Evolutionary conservation across 129 eudicot genomes (phyloP), one percentile per base, ranked within the genome.

Genomic region (Lactuca sativa): DNA sequence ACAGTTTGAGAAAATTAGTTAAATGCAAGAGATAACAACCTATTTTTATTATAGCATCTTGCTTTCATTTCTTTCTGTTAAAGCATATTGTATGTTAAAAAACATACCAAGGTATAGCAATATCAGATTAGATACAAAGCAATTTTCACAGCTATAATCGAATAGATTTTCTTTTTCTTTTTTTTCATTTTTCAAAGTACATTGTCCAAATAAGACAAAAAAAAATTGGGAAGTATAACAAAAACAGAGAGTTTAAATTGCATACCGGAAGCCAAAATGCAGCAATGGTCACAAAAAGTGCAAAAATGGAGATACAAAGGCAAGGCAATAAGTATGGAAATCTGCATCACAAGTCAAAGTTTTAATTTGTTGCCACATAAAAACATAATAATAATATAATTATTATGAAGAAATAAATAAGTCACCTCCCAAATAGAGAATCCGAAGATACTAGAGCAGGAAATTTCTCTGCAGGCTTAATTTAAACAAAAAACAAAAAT

Each of bases 251-350:
- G 44, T 7, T 2, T 4, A 7, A n/a, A 43, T 17, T 68, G 32
- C n/a, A 72, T 30, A 88, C 97, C 89, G 95, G 96, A 76, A 92
- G 90, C 91, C 91, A 86, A 75, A 86, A 67, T 51, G 83, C 74
- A 54, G 74, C 83, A 6, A 88, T 58, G 43, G 82, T 83, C 48
- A 89, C 95, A 53, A 75, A 52, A 40, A 85, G 60, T 41, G 95
- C 91, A 25, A 84, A 77, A 47, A 86, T 16, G 65, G 98, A 88
- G 76, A 79, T 84, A 33, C 55, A 56, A 14, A 92, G 86, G 81
- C 96, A 92, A 34, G 97, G 97, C 83, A 92, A 74, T 66, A 92
- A 84, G 81, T 92, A 92, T 18, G 97, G 98, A 78, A 89, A 92
- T 77, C 98, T 92, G 86, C 82, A 82, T 17, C 75, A 74, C 62